Evolutionary conservation across 768 basidiomycete species (phyloP), one percentile per base, ranked within the genome.

Genomic region (Russula brevipes): DNA sequence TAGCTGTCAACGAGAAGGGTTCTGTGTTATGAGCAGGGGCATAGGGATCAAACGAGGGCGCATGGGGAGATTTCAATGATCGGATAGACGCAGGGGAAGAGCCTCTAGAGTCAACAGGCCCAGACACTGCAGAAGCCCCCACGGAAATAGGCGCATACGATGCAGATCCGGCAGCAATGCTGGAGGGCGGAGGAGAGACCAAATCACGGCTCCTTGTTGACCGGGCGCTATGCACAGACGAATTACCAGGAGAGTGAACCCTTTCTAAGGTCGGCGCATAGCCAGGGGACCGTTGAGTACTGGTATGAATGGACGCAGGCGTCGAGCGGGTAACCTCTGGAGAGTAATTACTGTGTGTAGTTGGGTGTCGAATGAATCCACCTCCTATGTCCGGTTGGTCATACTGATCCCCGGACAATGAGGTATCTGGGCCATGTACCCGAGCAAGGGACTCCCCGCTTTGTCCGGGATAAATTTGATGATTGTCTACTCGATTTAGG

Each of bases 131-230:
- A 72, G 69, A 55, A 64, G 69, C 60, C 51, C 58, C 58, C 68
- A 70, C 41, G 52, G 64, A 31, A 71, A 71, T 55, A 47, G 68
- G 66, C 12, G 49, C 57, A 59, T 71, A 66, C 3, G 68, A 63
- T 38, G 66, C 64, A 49, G 67, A 69, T 31, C 62, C 33, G 17
- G 69, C 35, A 47, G 59, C 49, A 45, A 55, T 12, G 14, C 33
- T 38, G 47, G 66, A 39, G 17, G 62, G 60, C 5, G 65, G 53
- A 31, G 65, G 60, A 17, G 66, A 60, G 30, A 31, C 55, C 38
- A 65, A 41, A 46, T 50, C 51, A 17, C 55, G 55, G 36, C 57
- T 46, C 55, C 19, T 56, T 12, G 64, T 36, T 16, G 66, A 66
- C 24, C 46, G 53, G 46, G 54, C 12, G 62, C 57, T 63, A 33